These are phyloP conservation scores for Emergomyces orientalis DNA, from an alignment of 2,329 filamentous ascomycete species.

Conservation along the genomic window DNA sequence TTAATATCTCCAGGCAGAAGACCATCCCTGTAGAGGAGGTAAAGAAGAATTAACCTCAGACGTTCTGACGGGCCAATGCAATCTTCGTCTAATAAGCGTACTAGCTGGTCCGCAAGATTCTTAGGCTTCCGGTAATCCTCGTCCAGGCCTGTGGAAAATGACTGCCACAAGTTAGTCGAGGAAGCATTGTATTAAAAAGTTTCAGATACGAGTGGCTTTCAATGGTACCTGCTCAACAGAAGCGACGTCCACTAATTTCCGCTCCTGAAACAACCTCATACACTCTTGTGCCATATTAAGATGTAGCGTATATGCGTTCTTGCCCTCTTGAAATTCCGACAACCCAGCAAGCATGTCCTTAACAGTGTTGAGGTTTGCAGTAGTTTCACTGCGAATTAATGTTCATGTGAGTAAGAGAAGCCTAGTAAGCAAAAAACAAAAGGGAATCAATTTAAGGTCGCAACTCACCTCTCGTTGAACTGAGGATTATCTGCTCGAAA, in stretches of 20 bases:
- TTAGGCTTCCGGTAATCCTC: conserved; percentile 89
- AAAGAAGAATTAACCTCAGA: conserved; percentile 74
- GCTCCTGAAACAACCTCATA: conserved; percentile 82
- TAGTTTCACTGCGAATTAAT: conserved; percentile 47
- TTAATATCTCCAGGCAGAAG: conserved; percentile 74
- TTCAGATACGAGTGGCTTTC: not conserved
- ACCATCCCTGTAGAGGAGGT: conserved; percentile 76
- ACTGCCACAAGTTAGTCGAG: conserved; percentile 34
- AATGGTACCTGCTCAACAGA: conserved; percentile 64
- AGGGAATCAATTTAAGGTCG: not conserved
- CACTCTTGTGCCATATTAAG: conserved; percentile 95
- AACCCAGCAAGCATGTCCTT: conserved; percentile 94
- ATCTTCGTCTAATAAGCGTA: conserved; percentile 80
- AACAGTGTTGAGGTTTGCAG: conserved; percentile 76
- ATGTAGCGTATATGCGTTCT: conserved; percentile 89
- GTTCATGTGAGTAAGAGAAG: conserved; percentile 9
- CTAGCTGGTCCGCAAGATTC: conserved; percentile 74
- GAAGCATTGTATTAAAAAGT: not conserved
- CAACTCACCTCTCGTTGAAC: conserved; percentile 60
- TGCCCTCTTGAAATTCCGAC: conserved; percentile 90
- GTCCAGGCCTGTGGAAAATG: conserved; percentile 80
- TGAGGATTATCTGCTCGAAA: conserved; percentile 88
- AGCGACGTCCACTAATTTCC: conserved; percentile 78
- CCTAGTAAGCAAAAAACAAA: not conserved
- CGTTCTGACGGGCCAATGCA: conserved; percentile 63